Conservation (phyloP, 805 yeast species). For the Wickerhamiella brachini region DNA sequence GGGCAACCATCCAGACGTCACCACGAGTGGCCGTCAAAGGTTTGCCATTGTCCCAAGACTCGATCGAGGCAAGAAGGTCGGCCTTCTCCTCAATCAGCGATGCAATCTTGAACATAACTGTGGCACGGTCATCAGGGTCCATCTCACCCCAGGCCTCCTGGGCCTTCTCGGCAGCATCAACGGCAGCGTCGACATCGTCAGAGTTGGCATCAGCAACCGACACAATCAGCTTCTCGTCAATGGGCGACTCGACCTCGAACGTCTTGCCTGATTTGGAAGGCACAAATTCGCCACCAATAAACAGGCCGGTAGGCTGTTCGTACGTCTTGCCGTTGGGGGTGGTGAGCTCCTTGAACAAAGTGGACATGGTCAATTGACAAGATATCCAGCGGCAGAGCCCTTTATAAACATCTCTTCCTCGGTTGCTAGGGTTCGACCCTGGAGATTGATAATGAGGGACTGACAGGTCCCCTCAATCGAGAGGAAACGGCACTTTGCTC, state of each 20-base stretch:
- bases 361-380: background rate
- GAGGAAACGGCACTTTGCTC: no score
- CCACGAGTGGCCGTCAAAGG: constrained; percentile 52
- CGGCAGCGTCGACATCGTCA: constrained; percentile 75
- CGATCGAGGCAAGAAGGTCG: constrained; percentile 64
- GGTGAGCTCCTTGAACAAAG: constrained; percentile 8
- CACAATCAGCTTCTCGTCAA: constrained; percentile 59
- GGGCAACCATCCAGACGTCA: constrained; percentile 57
- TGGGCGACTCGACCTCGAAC: constrained; percentile 50
- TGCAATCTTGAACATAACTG: constrained; percentile 55
- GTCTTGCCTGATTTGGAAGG: constrained; percentile 45
- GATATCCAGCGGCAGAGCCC: background rate
- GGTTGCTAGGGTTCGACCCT: background rate
- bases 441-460: background rate
- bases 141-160: constrained; percentile 59
- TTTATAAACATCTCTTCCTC: background rate
- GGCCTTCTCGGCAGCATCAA: constrained; percentile 70
- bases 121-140: constrained; percentile 58
- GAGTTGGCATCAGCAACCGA: constrained; percentile 60
- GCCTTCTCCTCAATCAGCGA: constrained; percentile 59
- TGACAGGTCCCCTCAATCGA: no score
- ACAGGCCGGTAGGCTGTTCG: constrained; percentile 71
- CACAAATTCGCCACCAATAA: constrained; percentile 52
- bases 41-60: constrained; percentile 83
- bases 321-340: constrained; percentile 39